Base-by-base conservation (phyloP, 2,329 filamentous ascomycete genomes). In the Cercospora sp. region DNA sequence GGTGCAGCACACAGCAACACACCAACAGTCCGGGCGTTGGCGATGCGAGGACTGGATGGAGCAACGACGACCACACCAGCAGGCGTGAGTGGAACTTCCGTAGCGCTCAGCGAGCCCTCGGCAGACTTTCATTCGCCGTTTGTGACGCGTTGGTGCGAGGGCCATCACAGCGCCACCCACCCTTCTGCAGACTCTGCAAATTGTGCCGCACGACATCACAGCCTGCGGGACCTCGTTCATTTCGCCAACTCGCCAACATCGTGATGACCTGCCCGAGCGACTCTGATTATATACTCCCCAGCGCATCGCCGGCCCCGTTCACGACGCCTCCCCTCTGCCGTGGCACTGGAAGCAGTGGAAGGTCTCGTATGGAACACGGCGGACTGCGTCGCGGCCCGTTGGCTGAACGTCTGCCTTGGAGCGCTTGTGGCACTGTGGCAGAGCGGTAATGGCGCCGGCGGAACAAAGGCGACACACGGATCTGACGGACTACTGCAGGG, bases 101-200 rank as follows among this genome's bases (percentile, higher is more conserved):
- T 30, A 49, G 43, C 43, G 43, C 37, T 8, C 43, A 24, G 43
- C 43, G 53, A 28, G 13, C 16, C 53, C 53, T 57, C 24, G 53
- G 53, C 53, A 57, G 24, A 57, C 24, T 28, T 32, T 57, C 16
- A 30, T 57, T n/a, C 53, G 53, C 24, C 53, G 18, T 28, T 53
- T 8, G 49, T 57, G 28, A 28, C 53, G 53, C 53, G 16, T 26
- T 28, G 53, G 28, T 32, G 53, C 53, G 13, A 57, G 32, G 51
- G 57, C 57, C 49, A 59, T 66, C 64, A 66, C 64, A 57, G 58
- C 58, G 64, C 58, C 64, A 61, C 63, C 21, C 58, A 34, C 58
- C 58, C 30, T 12, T 60, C 58, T 60, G 58, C 28, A 34, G 28
- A 40, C 21, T 21, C 1, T 37, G 58, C 58, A 61, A n/a, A 40